Evolutionary conservation across 257 asterid genomes (phyloP).

Genomic region (Penstemon newberryi): DNA sequence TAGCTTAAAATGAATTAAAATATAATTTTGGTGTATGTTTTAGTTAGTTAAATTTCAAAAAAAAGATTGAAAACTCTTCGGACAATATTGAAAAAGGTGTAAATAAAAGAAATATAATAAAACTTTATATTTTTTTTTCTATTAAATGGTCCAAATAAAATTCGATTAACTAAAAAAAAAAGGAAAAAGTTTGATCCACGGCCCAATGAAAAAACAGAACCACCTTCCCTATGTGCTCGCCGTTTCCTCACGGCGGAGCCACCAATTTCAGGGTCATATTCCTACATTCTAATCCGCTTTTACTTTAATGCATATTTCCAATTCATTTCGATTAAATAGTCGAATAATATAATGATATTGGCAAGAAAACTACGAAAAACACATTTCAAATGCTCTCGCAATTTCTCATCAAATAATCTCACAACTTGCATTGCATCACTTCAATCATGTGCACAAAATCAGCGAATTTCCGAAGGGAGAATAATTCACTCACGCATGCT

Average conservation of each 20-base stretch:
- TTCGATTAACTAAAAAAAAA: too few species aligned
- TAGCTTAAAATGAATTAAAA: too few species aligned
- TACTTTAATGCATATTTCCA: background rate
- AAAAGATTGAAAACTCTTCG: too few species aligned
- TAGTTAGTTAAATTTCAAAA: too few species aligned
- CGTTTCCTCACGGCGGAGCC: conserved; percentile 22
- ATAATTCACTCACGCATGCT: conserved; percentile 59
- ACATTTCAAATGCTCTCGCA: conserved; percentile 27
- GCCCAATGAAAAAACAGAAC: too few species aligned
- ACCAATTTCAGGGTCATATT: background rate
- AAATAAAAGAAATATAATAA: too few species aligned
- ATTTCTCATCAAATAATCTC: conserved; percentile 42
- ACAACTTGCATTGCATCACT: conserved; percentile 50
- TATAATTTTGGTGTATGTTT: too few species aligned
- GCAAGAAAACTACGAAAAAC: conserved; percentile 16
- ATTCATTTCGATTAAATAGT: background rate
- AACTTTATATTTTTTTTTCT: too few species aligned
- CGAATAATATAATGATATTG: conserved; percentile 20
- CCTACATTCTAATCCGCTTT: conserved; percentile 15
- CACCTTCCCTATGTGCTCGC: background rate
- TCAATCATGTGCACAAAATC: conserved; percentile 61
- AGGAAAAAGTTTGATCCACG: too few species aligned
- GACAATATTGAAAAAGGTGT: too few species aligned
- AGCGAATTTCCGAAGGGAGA: conserved; percentile 48
- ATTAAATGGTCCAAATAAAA: too few species aligned